These are phyloP conservation scores for Fusarium sp. DNA, from an alignment of 2,329 filamentous ascomycete genomes.

Conservation along the genomic window DNA sequence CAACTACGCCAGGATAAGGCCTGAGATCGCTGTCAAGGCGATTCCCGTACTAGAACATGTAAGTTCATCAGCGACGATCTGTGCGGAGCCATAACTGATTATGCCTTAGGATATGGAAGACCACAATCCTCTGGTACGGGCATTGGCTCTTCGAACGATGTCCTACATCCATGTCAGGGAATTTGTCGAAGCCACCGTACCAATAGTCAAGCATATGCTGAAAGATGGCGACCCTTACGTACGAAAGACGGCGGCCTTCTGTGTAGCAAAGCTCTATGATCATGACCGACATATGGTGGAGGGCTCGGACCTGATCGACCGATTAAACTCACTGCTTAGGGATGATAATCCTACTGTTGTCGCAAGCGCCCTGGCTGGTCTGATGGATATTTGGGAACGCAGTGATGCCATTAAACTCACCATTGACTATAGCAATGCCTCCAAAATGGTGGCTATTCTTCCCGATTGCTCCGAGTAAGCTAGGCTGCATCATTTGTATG, in stretches of 20 bases:
- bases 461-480: conserved; percentile 96
- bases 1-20: conserved; percentile 95
- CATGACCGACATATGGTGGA: conserved; percentile 94
- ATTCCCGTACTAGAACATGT: conserved; percentile 88
- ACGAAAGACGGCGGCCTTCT: conserved; percentile 95
- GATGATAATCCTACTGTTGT: conserved; percentile 99
- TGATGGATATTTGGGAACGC: conserved; percentile 99
- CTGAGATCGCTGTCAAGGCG: conserved; percentile 93
- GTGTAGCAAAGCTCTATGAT: conserved; percentile 97
- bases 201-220: conserved; percentile 84
- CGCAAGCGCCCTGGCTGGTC: conserved; percentile 87
- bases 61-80: conserved; percentile 47
- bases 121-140: conserved; percentile 89
- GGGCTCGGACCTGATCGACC: conserved; percentile 89
- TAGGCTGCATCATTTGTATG: not conserved
- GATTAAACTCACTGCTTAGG: conserved; percentile 87
- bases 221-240: conserved; percentile 94
- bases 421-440: conserved; percentile 96
- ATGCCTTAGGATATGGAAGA: conserved; percentile 88
- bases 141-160: conserved; percentile 92
- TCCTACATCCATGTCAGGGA: conserved; percentile 97
- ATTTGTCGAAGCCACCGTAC: conserved; percentile 91
- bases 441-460: conserved; percentile 96
- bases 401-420: conserved; percentile 98
- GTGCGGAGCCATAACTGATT: conserved; percentile 30